Evolutionary conservation across 495 filamentous ascomycete species (phyloP).

Genomic region (Aspergillus sclerotioniger): DNA sequence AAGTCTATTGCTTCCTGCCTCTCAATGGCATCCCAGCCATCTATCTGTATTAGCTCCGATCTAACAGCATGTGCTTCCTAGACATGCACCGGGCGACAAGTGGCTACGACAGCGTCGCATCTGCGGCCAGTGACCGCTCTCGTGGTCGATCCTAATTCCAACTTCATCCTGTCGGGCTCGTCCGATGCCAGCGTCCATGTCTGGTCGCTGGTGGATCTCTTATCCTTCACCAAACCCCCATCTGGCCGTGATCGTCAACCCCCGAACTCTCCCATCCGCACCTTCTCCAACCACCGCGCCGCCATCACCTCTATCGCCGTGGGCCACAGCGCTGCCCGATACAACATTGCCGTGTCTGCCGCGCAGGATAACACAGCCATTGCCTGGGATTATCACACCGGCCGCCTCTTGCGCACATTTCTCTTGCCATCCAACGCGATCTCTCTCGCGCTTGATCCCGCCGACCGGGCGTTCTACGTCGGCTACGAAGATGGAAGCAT

Average conservation of each 20-base stretch:
- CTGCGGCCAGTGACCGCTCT: conserved; percentile 80
- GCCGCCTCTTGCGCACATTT: conserved; percentile 71
- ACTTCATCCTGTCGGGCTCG: conserved; percentile 83
- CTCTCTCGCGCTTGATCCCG: conserved; percentile 76
- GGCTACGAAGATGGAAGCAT: conserved; percentile 82
- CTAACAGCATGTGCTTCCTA: conserved; percentile 30
- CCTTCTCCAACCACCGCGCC: conserved; percentile 76
- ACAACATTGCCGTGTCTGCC: conserved; percentile 73
- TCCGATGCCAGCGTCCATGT: conserved; percentile 85
- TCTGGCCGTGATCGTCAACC: conserved; percentile 34
- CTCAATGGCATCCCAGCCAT: neutral
- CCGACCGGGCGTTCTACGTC: conserved; percentile 75
- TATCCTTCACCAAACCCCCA: conserved; percentile 58
- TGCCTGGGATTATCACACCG: conserved; percentile 85
- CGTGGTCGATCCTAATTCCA: conserved; percentile 66
- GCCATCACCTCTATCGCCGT: conserved; percentile 68
- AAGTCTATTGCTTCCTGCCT: conserved; percentile 22
- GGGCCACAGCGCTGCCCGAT: conserved; percentile 64
- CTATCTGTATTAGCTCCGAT: neutral
- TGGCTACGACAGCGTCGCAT: conserved; percentile 84
- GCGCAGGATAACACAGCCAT: conserved; percentile 80
- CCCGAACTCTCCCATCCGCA: conserved; percentile 57
- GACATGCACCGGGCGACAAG: conserved; percentile 81
- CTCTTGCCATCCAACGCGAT: conserved; percentile 70
- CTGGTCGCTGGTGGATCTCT: conserved; percentile 75